Conservation (phyloP, 2,329 filamentous ascomycete species). For the Chaetomiaceae sp. region DNA sequence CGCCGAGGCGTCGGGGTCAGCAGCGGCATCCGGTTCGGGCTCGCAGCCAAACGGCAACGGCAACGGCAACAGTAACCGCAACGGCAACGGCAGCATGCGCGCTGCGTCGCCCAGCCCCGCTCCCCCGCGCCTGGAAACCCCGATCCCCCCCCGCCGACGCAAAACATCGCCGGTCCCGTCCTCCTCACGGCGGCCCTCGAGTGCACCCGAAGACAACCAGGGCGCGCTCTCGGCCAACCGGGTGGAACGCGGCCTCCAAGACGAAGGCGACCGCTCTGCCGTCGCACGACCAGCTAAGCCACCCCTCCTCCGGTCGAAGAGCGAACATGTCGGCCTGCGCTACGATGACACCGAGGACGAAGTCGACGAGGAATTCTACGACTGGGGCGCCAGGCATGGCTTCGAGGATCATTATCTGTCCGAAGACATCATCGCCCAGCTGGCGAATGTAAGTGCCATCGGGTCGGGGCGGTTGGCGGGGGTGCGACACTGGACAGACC, state of each 20-base stretch:
- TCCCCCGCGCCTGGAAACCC: neutral
- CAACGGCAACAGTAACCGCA: too few relatives aligned
- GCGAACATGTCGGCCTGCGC: slow-evolving; percentile 44
- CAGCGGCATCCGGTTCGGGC: neutral
- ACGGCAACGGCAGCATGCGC: neutral
- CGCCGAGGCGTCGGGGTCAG: slow-evolving; percentile 16
- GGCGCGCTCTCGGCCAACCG: slow-evolving; percentile 14
- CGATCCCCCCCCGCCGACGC: slow-evolving; percentile 10
- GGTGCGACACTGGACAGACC: too few relatives aligned
- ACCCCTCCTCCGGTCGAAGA: slow-evolving; percentile 52
- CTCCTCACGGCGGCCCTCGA: slow-evolving; percentile 39
- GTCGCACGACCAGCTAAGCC: slow-evolving; percentile 41
- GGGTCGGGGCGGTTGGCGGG: too few relatives aligned
- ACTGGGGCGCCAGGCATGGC: slow-evolving; percentile 68
- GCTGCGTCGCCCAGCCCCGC: slow-evolving; percentile 1
- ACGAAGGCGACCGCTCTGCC: slow-evolving; percentile 21
- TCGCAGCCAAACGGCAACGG: slow-evolving; percentile 4
- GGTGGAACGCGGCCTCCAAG: slow-evolving; percentile 22
- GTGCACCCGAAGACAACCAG: slow-evolving; percentile 41
- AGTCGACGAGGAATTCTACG: slow-evolving; percentile 43
- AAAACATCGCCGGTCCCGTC: slow-evolving; percentile 10
- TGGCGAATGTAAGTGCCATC: slow-evolving; percentile 69
- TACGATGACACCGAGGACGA: slow-evolving; percentile 29
- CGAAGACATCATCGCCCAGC: slow-evolving; percentile 78
- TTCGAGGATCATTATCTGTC: slow-evolving; percentile 92